Conservation (phyloP, 352 stramenopile genomes). For the Globisporangium uncinulatum region DNA sequence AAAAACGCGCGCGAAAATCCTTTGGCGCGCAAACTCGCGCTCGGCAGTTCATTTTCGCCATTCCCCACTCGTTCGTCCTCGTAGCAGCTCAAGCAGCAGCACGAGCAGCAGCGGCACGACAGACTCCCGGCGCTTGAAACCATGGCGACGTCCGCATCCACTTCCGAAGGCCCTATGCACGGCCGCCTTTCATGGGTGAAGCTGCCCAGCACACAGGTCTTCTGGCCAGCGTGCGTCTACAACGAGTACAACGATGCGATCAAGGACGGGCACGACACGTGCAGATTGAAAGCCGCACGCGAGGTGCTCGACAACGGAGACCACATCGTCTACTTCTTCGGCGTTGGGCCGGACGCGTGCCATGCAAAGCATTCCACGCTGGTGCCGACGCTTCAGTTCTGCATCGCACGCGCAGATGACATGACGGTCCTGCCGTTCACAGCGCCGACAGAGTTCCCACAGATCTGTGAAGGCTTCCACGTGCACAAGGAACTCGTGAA, state of each 20-base stretch:
- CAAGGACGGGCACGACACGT: constrained; percentile 42
- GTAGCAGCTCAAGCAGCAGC: too few species aligned
- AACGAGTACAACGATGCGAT: constrained; percentile 39
- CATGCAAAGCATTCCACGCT: constrained; percentile 13
- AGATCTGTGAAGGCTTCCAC: constrained; percentile 28
- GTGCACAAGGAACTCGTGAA: constrained; percentile 27
- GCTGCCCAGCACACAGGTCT: constrained; percentile 44
- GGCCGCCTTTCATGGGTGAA: constrained; percentile 36
- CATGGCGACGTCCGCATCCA: background rate
- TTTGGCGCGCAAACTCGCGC: constrained; percentile 4
- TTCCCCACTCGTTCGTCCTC: too few species aligned
- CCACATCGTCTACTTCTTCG: constrained; percentile 78
- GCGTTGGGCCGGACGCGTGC: constrained; percentile 34
- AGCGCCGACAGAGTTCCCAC: constrained; percentile 23
- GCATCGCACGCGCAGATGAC: constrained; percentile 38
- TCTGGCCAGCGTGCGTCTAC: constrained; percentile 75
- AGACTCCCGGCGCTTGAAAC: background rate
- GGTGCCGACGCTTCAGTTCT: constrained; percentile 45
- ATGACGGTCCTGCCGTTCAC: constrained; percentile 13
- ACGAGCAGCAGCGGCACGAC: too few species aligned
- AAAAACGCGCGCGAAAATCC: constrained; percentile 6
- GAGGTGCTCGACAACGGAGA: constrained; percentile 60
- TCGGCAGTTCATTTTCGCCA: background rate
- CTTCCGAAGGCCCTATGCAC: background rate
- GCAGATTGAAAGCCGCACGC: constrained; percentile 30